Base-by-base conservation (phyloP, 305 asterid species). In the Fraxinus velutina region DNA sequence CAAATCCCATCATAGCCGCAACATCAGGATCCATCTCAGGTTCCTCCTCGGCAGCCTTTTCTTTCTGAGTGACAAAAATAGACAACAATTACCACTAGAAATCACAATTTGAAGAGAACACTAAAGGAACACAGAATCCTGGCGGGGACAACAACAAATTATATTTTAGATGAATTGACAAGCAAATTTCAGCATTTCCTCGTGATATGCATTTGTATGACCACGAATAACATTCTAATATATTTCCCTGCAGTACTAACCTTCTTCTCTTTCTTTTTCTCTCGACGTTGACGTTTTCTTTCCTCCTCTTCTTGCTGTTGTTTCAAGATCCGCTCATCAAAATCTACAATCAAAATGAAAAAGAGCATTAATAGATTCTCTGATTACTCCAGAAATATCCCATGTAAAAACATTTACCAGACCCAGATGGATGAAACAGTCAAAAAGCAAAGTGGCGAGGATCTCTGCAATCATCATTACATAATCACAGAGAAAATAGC, bases 261-360 rank as follows among this genome's bases (percentile, higher is more conserved):
- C 99, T 96, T 95, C 91, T 93, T 95, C 89, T 96, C 99, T 88
- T 96, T 96, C 93, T 96, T 96, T 84, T 91, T 96, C 88, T 96
- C 99, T 80, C 97, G 86, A 22, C 97, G 94, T 80, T 84, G 93
- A 39, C 97, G 95, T 85, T 96, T 95, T 80, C 93, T 89, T 86
- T 95, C 99, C 83, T 95, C 99, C 88, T 95, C 99, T 84, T 95
- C 98, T 88, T 94, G 95, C 86, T 95, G 96, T 81, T 92, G 98
- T 86, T 94, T 96, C 87, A 94, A 76, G 77, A 96, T 87, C 81
- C 97, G 89, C 86, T 94, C 99, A 36, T 96, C 98, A 17, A 96
- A 91, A 87, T 96, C 99, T 95, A 75, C 29, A 73, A 87, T 57
- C 36, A 12, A 68, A 83, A 66, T 1, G 33, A 66, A 30, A 68